Conservation (phyloP, 2,329 filamentous ascomycete species). For the Aspergillus ibericus region DNA sequence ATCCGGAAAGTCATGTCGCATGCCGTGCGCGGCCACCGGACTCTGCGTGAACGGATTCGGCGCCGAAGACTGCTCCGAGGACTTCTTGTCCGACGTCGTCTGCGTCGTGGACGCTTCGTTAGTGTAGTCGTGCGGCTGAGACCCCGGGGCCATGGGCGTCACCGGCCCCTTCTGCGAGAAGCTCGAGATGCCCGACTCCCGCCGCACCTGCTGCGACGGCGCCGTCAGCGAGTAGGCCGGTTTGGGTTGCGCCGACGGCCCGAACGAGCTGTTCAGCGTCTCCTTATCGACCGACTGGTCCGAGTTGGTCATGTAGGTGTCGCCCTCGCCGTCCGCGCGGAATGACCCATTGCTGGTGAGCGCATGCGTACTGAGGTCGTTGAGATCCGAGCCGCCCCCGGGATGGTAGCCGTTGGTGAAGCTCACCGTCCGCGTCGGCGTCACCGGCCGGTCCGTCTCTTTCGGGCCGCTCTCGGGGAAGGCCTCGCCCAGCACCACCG, state of each 20-base stretch:
- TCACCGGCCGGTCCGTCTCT: constrained; percentile 53
- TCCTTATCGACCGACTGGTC: constrained; percentile 42
- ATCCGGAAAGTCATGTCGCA: constrained; percentile 53
- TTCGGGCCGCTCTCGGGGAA: constrained; percentile 56
- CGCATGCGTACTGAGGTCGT: constrained; percentile 33
- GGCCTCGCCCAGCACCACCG: constrained; percentile 63
- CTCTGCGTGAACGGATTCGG: constrained; percentile 69
- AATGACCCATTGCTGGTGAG: constrained; percentile 59
- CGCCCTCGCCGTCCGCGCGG: constrained; percentile 50
- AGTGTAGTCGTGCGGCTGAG: constrained; percentile 61
- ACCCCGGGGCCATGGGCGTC: constrained; percentile 59
- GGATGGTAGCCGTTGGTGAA: constrained; percentile 59
- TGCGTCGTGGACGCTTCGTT: constrained; percentile 91
- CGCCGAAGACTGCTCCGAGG: constrained; percentile 70
- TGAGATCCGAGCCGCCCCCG: constrained; percentile 41
- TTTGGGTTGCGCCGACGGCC: constrained; percentile 51
- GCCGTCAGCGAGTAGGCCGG: constrained; percentile 48
- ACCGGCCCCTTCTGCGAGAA: constrained; percentile 53
- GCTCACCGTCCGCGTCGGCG: constrained; percentile 49
- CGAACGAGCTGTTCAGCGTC: constrained; percentile 51
- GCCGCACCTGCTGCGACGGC: constrained; percentile 47
- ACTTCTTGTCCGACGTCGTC: constrained; percentile 78
- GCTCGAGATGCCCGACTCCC: constrained; percentile 47
- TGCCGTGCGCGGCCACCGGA: constrained; percentile 43
- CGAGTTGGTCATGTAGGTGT: constrained; percentile 62